Evolutionary conservation across 768 basidiomycete genomes (phyloP).

Genomic region (Cantharellus anzutake): DNA sequence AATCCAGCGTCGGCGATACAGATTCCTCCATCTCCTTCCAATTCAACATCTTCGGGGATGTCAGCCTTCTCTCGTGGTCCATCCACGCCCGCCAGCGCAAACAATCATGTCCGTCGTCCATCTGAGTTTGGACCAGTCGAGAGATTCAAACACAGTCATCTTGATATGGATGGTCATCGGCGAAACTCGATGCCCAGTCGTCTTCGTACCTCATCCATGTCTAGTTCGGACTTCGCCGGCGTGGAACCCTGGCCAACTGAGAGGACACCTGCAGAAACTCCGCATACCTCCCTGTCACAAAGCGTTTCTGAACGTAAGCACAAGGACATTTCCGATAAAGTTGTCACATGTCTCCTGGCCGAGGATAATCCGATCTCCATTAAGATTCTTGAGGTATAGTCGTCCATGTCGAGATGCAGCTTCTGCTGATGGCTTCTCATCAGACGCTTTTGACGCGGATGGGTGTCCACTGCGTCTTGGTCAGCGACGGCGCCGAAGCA

Average conservation of each 20-base stretch:
- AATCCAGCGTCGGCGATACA: conserved; percentile 10
- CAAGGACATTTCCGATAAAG: conserved; percentile 54
- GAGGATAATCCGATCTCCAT: conserved; percentile 98
- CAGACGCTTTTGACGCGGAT: conserved; percentile 72
- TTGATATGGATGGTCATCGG: conserved; percentile 42
- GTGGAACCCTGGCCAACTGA: conserved; percentile 22
- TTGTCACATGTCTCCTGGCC: conserved; percentile 85
- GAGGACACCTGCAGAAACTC: conserved; percentile 31
- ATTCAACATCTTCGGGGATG: conserved; percentile 77
- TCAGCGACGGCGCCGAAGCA: conserved; percentile 91
- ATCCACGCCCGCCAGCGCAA: conserved; percentile 44
- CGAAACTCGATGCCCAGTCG: conserved; percentile 78
- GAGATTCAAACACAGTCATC: conserved; percentile 66
- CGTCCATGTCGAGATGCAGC: neutral
- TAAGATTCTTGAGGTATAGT: conserved; percentile 61
- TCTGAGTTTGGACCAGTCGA: conserved; percentile 80
- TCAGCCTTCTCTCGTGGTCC: conserved; percentile 75
- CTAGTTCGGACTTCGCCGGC: conserved; percentile 39
- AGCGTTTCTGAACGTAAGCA: conserved; percentile 6
- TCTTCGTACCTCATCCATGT: conserved; percentile 68
- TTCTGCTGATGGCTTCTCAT: neutral
- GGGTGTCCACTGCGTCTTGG: conserved; percentile 89
- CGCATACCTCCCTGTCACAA: conserved; percentile 72
- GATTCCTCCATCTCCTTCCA: conserved; percentile 82
- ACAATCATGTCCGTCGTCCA: conserved; percentile 59